Evolutionary conservation across 129 eudicot species (phyloP).

Genomic region (Gnaphalium uliginosum): DNA sequence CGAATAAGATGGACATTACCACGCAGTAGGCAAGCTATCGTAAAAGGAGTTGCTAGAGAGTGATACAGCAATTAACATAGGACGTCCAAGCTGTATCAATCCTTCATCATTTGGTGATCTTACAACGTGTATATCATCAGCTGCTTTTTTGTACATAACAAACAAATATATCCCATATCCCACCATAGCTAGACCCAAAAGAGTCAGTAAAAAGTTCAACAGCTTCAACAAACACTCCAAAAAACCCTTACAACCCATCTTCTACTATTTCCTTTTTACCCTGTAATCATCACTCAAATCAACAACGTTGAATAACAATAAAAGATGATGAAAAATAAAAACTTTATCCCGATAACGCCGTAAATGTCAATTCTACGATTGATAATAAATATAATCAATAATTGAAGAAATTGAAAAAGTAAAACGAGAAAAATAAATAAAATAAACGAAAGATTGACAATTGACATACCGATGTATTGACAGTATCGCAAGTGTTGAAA

Average conservation of each 20-base stretch:
- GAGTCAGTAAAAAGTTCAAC: slow-evolving; percentile 73
- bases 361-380: neutral
- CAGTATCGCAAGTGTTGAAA: neutral
- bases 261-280: neutral
- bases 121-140: slow-evolving; percentile 21
- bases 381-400: neutral
- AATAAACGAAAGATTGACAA: neutral
- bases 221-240: slow-evolving; percentile 85
- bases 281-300: slow-evolving; percentile 19
- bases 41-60: slow-evolving; percentile 46
- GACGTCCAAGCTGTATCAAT: slow-evolving; percentile 77
- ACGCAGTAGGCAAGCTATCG: slow-evolving; percentile 74
- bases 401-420: neutral
- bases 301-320: neutral
- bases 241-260: slow-evolving; percentile 80
- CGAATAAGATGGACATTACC: slow-evolving; percentile 46
- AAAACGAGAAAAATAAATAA: neutral
- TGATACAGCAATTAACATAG: slow-evolving; percentile 64
- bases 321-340: neutral
- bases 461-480: neutral
- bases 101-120: slow-evolving; percentile 35
- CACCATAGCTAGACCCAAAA: slow-evolving; percentile 75
- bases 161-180: slow-evolving; percentile 86
- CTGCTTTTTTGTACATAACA: slow-evolving; percentile 60
- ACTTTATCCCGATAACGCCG: neutral